These are phyloP conservation scores for Diaporthe nobilis DNA, from an alignment of 2,329 filamentous ascomycete genomes.

Conservation along the genomic window DNA sequence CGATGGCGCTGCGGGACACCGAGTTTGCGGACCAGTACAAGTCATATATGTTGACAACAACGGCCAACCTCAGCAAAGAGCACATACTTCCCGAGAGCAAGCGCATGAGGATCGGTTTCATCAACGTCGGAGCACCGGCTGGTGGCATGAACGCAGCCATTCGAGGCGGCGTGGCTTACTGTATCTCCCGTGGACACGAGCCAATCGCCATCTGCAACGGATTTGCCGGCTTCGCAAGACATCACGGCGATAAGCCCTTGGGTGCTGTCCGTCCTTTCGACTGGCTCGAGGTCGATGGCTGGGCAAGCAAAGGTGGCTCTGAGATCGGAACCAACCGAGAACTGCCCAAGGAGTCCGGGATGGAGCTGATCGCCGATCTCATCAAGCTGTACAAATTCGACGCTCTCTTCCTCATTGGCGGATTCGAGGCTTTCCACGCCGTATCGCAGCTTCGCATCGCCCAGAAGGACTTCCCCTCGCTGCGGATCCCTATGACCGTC, in stretches of 20 bases:
- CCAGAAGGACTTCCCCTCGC: slow-evolving; percentile 81
- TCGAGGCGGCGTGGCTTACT: slow-evolving; percentile 93
- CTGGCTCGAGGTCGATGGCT: slow-evolving; percentile 95
- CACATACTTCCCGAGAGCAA: slow-evolving; percentile 78
- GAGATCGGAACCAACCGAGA: slow-evolving; percentile 98
- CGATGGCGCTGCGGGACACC: slow-evolving; percentile 90
- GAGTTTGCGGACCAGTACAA: slow-evolving; percentile 95
- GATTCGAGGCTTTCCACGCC: slow-evolving; percentile 96
- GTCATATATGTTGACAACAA: slow-evolving; percentile 92
- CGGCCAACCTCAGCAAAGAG: slow-evolving; percentile 78
- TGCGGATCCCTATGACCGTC: slow-evolving; percentile 93
- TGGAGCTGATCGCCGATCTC: slow-evolving; percentile 84
- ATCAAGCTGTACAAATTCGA: slow-evolving; percentile 92
- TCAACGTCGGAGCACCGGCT: slow-evolving; percentile 96
- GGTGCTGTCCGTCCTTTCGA: slow-evolving; percentile 87
- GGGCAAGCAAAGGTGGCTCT: slow-evolving; percentile 96
- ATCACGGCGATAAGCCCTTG: slow-evolving; percentile 86
- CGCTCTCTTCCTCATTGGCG: slow-evolving; percentile 90
- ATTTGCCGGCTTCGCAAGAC: slow-evolving; percentile 92
- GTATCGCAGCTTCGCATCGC: slow-evolving; percentile 89
- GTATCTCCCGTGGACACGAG: slow-evolving; percentile 90
- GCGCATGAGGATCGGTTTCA: slow-evolving; percentile 94
- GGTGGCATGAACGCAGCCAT: slow-evolving; percentile 99
- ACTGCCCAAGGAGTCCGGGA: slow-evolving; percentile 86
- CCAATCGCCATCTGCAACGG: slow-evolving; percentile 96